These are phyloP conservation scores for Neohortaea acidophila DNA, from an alignment of 495 filamentous ascomycete genomes.

Conservation along the genomic window DNA sequence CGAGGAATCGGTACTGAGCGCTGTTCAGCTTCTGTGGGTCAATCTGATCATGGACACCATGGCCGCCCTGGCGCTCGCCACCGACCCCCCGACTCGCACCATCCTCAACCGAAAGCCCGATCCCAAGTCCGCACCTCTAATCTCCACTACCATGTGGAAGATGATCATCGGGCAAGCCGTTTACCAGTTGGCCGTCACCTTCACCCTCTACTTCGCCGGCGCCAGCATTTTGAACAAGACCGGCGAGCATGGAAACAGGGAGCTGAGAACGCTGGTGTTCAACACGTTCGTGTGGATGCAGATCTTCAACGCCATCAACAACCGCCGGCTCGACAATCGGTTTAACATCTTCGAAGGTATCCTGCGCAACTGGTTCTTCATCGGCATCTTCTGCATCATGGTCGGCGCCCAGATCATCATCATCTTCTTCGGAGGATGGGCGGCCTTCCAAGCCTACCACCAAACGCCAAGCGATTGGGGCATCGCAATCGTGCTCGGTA, in stretches of 20 bases:
- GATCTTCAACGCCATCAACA: constrained; percentile 81
- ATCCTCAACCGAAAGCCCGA: constrained; percentile 64
- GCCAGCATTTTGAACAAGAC: constrained; percentile 43
- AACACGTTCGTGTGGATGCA: constrained; percentile 95
- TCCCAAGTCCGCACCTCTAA: constrained; percentile 58
- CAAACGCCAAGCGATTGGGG: constrained; percentile 59
- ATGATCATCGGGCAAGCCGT: constrained; percentile 82
- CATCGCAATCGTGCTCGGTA: constrained; percentile 55
- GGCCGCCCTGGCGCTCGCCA: constrained; percentile 80
- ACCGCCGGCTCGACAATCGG: constrained; percentile 72
- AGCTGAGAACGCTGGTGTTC: constrained; percentile 60
- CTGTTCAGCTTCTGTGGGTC: constrained; percentile 81
- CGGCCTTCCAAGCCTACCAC: constrained; percentile 47
- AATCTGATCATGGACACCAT: constrained; percentile 96
- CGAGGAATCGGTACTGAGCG: constrained; percentile 61
- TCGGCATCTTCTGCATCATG: constrained; percentile 68
- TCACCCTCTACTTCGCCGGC: constrained; percentile 65
- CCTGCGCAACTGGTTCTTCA: constrained; percentile 63
- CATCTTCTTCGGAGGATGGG: constrained; percentile 53
- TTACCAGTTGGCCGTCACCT: constrained; percentile 65
- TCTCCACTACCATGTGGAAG: constrained; percentile 79
- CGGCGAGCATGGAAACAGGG: constrained; percentile 23
- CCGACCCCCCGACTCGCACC: constrained; percentile 56
- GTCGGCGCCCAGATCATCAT: constrained; percentile 68
- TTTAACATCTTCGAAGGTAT: constrained; percentile 86